Base-by-base conservation (phyloP, 257 asterid species). In the Solanum raphanifolium region DNA sequence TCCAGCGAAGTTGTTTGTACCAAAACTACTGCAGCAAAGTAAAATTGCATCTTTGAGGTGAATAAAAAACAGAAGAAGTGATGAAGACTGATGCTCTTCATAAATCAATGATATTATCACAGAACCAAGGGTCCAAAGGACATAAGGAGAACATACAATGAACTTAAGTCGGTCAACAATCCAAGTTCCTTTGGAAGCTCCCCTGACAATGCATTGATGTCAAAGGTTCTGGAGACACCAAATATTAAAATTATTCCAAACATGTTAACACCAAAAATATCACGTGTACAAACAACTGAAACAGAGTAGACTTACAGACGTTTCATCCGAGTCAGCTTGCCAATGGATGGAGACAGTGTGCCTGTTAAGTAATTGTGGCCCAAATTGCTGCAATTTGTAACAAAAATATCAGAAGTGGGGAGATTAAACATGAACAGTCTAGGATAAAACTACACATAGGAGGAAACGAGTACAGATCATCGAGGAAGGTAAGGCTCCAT, bases 1-100 rank as follows among this genome's bases (percentile, higher is more conserved):
- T 52, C 98, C 98, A 83, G 98, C 93, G 91, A 96, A 94, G 91
- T 93, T 94, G 91, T 96, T 94, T 72, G 93, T 89, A 88, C 92
- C 60, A 29, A 95, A 82, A 25, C 87, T 52, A 87, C 98, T 96
- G 93, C 86, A 34, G 81, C 66, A 23, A 86, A 69, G 69, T 38
- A 38, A 38, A 38, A 38, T 38, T 38, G 41, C 41, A 38, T 38
- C 41, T 38, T 38, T 38, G 41, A 38, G 41, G 41, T 38, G 41
- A 38, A 38, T 38, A 38, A 7, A 38, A 38, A 38, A 38, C 41
- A 38, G 31, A 87, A 76, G 58, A n/a, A 38, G 25, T 7, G 34
- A 76, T 38, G 83, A 76, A 76, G 60, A 69, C 29, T 29, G 76
- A 38, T 76, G 41, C 27, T 55, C 20, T 4, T 29, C 23, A 69